Evolutionary conservation across 495 filamentous ascomycete genomes (phyloP), one percentile per base, ranked within the genome.

Genomic region (Annulohypoxylon nitens): DNA sequence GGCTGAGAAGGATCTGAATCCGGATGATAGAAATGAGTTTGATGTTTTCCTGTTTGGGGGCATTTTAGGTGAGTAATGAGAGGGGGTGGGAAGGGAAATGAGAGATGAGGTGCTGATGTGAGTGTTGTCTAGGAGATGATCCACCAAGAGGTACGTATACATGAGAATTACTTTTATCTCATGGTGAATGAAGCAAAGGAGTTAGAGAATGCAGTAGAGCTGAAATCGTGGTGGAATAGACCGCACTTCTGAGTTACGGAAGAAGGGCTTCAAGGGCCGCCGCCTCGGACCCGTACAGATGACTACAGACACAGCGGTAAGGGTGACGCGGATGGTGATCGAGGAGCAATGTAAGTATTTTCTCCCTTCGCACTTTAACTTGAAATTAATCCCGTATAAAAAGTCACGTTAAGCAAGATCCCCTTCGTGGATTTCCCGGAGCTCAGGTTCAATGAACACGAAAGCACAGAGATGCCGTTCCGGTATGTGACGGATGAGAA

Each of bases 271-370:
- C 76, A 84, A 90, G 70, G 94, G 95, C 50, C 91, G 96, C 62
- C 88, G 95, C 68, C 85, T 99, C 50, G 97, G 97, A 0, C 93
- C 95, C 14, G 89, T 94, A 74, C 96, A 99, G 81, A 98, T 99
- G 96, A 98, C 96, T 8, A 99, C 96, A 0, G 96, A 99, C 81
- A 99, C 96, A 16, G 96, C 96, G 0, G 96, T 97, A 37, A 86
- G 96, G 67, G 96, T 98, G 9, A 97, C 96, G 41, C 89, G 97
- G 65, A 88, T 97, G 78, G 91, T 98, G 14, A 88, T 95, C 9
- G 91, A 97, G 70, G 89, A 93, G 53, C 91, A 92, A 83, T 86
- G 95, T 97, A 76, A 73, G 84, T 43, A n/a, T n/a, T 3, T n/a
- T 47, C 43, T 47, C 16, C 7, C 8, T 6, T 16, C 18, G 41